A percentile compares a stretch with the other conserved stretches of the same genome.
Evolutionary conservation across 371 early-diverging fungal genomes (phyloP).

Genomic region (Syncephalastrum monosporum): DNA sequence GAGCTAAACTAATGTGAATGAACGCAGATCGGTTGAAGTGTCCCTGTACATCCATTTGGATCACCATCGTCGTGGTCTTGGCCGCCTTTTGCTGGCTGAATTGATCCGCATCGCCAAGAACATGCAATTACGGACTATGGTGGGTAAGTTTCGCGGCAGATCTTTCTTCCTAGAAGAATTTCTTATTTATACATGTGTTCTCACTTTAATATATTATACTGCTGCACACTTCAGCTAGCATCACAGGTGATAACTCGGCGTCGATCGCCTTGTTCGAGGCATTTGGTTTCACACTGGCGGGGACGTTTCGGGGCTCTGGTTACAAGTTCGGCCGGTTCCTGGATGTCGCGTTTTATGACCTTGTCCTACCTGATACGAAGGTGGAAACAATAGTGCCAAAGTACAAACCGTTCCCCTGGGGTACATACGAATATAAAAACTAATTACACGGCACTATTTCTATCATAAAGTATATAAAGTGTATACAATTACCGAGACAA

Average conservation of each 20-base stretch:
- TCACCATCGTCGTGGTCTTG: conserved; percentile 45
- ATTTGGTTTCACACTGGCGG: conserved; percentile 33
- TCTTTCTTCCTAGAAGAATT: too few species aligned
- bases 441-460: too few species aligned
- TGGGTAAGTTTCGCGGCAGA: conserved; percentile 20
- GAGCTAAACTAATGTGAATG: background rate
- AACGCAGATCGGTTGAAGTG: conserved; percentile 38
- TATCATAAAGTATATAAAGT: conserved; percentile 4
- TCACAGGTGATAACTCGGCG: conserved; percentile 42
- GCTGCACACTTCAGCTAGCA: conserved; percentile 23
- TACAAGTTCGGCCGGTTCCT: conserved; percentile 47
- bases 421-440: conserved; percentile 20
- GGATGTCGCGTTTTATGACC: conserved; percentile 41
- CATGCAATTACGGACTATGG: conserved; percentile 32
- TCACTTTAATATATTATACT: too few species aligned
- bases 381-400: conserved; percentile 13
- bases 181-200: conserved; percentile 1
- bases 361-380: conserved; percentile 18
- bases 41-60: conserved; percentile 43
- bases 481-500: background rate
- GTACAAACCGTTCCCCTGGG: conserved; percentile 34
- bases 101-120: conserved; percentile 34
- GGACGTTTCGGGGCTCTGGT: conserved; percentile 34
- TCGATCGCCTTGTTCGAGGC: conserved; percentile 34
- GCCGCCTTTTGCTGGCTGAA: conserved; percentile 28